Conservation (phyloP, 768 basidiomycete species). For the Antrodiella citrinella region DNA sequence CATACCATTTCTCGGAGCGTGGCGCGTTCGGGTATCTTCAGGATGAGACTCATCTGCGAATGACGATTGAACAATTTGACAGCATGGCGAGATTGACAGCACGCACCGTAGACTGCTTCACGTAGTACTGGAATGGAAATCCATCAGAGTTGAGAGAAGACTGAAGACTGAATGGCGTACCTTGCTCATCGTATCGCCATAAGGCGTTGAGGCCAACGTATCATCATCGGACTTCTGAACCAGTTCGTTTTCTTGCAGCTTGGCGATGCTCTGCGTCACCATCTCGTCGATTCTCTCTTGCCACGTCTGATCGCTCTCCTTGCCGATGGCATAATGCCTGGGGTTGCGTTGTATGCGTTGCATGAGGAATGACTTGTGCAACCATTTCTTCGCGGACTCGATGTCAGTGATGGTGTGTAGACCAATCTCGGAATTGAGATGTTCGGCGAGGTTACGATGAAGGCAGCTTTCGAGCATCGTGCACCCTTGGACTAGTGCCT, state of each 20-base stretch:
- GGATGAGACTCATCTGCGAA: constrained; percentile 56
- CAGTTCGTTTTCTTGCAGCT: constrained; percentile 53
- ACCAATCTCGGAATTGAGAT: constrained; percentile 90
- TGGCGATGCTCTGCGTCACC: constrained; percentile 56
- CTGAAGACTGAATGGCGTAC: constrained; percentile 32
- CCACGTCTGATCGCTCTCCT: constrained; percentile 52
- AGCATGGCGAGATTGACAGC: constrained; percentile 6
- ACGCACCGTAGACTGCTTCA: constrained; percentile 58
- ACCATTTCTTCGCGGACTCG: constrained; percentile 71
- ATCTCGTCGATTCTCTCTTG: constrained; percentile 65
- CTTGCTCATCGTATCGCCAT: constrained; percentile 84
- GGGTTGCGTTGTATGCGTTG: constrained; percentile 85
- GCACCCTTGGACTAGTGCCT: constrained; percentile 55
- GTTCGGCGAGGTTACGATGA: constrained; percentile 78
- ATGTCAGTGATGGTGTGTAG: constrained; percentile 73
- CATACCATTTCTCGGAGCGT: constrained; percentile 59
- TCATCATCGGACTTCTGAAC: constrained; percentile 36
- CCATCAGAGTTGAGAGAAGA: too few species aligned
- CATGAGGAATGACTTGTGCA: constrained; percentile 78
- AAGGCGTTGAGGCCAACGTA: constrained; percentile 55
- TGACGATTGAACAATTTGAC: not conserved
- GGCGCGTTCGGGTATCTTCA: constrained; percentile 47
- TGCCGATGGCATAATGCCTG: constrained; percentile 57
- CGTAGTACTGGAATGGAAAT: constrained; percentile 49
- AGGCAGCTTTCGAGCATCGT: constrained; percentile 82